These are phyloP conservation scores for Pyrenula aspistea DNA, from an alignment of 495 filamentous ascomycete species.

Conservation along the genomic window DNA sequence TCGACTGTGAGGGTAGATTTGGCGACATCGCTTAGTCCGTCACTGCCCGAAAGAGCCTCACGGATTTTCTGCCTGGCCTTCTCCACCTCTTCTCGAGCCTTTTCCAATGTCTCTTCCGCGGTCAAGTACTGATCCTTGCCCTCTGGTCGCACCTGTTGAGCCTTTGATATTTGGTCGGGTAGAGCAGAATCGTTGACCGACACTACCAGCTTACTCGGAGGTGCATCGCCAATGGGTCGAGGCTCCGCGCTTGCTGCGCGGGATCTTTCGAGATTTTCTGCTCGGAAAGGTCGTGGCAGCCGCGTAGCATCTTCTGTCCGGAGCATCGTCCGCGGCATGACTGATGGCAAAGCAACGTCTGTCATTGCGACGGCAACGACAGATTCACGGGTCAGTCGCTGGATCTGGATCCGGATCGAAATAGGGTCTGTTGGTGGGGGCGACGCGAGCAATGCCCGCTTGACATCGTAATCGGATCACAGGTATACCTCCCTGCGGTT, in stretches of 20 bases:
- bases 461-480: background rate
- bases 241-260: background rate
- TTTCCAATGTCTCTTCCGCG: slow-evolving; percentile 35
- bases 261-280: background rate
- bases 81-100: slow-evolving; percentile 55
- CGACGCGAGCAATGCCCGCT: background rate
- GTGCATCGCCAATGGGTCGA: background rate
- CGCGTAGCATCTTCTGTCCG: background rate
- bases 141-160: slow-evolving; percentile 8
- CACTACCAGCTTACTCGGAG: background rate
- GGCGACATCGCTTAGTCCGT: slow-evolving; percentile 54
- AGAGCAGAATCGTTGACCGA: background rate
- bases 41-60: slow-evolving; percentile 53
- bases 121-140: slow-evolving; percentile 10
- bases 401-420: background rate
- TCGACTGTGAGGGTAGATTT: slow-evolving; percentile 80
- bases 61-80: slow-evolving; percentile 56
- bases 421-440: background rate
- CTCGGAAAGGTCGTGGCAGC: background rate
- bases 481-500: background rate
- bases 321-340: background rate
- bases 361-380: background rate
- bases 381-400: background rate
- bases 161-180: background rate
- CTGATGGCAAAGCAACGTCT: background rate